These are phyloP conservation scores for Monosporozyma aquatica DNA, from an alignment of 805 yeast species.

Conservation along the genomic window DNA sequence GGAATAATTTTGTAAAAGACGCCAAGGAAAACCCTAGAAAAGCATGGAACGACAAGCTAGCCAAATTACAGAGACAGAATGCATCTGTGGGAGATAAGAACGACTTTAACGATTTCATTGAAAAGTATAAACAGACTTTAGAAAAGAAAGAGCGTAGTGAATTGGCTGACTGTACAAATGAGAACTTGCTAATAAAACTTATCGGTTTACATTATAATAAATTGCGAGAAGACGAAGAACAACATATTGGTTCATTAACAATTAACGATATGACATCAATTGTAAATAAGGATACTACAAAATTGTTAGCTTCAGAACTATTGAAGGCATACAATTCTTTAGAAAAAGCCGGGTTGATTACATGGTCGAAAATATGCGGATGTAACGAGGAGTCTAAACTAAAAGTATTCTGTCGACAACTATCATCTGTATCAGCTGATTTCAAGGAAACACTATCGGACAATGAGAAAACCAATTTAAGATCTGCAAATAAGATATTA, in stretches of 20 bases:
- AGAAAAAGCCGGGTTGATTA: conserved; percentile 15
- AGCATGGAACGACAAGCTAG: conserved; percentile 22
- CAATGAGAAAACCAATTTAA: conserved; percentile 16
- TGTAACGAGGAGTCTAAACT: conserved; percentile 11
- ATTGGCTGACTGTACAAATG: conserved; percentile 35
- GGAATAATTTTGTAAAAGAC: conserved; percentile 62
- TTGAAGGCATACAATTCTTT: conserved; percentile 20
- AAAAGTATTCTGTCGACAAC: conserved; percentile 8
- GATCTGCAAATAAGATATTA: conserved; percentile 21
- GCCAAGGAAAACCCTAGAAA: conserved; percentile 40
- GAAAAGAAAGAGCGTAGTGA: conserved; percentile 19
- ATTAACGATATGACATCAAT: conserved; percentile 30
- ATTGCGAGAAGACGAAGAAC: conserved; percentile 5
- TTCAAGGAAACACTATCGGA: conserved; percentile 16
- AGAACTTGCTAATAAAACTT: conserved; percentile 38
- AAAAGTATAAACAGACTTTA: conserved; percentile 18
- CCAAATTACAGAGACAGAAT: conserved; percentile 7
- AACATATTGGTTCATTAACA: conserved; percentile 13
- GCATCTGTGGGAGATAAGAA: conserved; percentile 3
- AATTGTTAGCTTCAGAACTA: conserved; percentile 13
- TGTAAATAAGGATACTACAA: conserved; percentile 28
- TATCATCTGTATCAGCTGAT: conserved; percentile 18
- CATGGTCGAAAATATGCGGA: conserved; percentile 7
- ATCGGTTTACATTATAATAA: conserved; percentile 25
- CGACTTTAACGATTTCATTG: conserved; percentile 17